Conservation (phyloP, 148 eudicot species). For the Simmondsia chinensis region DNA sequence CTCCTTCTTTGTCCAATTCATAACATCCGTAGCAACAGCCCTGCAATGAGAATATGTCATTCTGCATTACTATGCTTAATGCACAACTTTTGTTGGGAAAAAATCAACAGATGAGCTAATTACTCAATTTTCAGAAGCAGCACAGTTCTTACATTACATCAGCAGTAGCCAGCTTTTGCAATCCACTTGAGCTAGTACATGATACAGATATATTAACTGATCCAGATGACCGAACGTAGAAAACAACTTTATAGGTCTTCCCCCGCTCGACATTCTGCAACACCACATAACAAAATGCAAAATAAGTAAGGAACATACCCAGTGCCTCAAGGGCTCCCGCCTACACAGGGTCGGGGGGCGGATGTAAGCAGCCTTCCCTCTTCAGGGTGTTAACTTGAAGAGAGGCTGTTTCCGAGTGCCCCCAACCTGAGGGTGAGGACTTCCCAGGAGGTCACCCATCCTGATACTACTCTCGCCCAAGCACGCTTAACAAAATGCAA, state of each 20-base stretch:
- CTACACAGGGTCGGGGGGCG: too few relatives aligned
- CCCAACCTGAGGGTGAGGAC: too few relatives aligned
- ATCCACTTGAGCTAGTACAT: conserved; percentile 56
- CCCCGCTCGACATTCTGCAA: conserved; percentile 84
- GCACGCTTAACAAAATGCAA: too few relatives aligned
- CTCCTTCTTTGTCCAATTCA: conserved; percentile 68
- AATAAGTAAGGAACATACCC: too few relatives aligned
- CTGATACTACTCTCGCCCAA: too few relatives aligned
- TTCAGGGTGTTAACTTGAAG: too few relatives aligned
- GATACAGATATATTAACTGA: conserved; percentile 56
- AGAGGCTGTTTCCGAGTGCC: too few relatives aligned
- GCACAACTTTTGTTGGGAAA: background rate
- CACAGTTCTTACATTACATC: conserved; percentile 44
- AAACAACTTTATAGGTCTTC: conserved; percentile 67
- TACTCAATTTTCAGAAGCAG: background rate
- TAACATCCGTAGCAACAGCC: conserved; percentile 34
- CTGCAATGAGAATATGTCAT: conserved; percentile 23
- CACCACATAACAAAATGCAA: conserved; percentile 1
- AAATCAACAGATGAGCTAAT: background rate
- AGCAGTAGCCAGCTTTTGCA: conserved; percentile 44
- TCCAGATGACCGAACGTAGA: conserved; percentile 56
- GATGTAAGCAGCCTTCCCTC: too few relatives aligned
- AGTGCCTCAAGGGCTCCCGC: too few relatives aligned
- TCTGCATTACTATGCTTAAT: conserved; percentile 4
- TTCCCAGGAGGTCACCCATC: too few relatives aligned